phyloP scores from a whole-genome alignment of 352 stramenopile genomes.

The Phytophthora palmivora region DNA sequence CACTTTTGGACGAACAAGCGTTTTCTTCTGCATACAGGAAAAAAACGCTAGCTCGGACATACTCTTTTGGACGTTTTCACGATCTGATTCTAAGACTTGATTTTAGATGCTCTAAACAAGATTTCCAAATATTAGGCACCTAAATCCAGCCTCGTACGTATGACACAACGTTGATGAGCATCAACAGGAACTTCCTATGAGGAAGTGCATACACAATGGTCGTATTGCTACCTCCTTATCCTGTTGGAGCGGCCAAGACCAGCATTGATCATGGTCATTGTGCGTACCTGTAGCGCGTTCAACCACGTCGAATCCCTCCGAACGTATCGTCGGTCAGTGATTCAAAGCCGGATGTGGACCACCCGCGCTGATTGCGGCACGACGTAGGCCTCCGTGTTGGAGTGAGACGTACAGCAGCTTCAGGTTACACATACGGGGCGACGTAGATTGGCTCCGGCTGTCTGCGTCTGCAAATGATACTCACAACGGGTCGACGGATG shows the following conservation, averaged over 20 bases:
- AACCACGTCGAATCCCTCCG: constrained; percentile 23
- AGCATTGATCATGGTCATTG: constrained; percentile 9
- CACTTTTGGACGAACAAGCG: no score
- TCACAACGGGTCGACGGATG: constrained; percentile 16
- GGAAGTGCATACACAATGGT: not conserved
- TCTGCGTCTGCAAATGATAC: constrained; percentile 14
- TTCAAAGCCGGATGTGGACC: constrained; percentile 24
- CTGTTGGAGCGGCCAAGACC: constrained; percentile 4
- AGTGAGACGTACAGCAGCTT: constrained; percentile 6
- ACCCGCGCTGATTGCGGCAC: constrained; percentile 24
- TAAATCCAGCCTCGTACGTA: constrained; percentile 8
- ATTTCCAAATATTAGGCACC: constrained; percentile 19
- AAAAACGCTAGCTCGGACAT: no score
- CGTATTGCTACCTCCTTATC: constrained; percentile 4
- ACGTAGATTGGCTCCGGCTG: constrained; percentile 24
- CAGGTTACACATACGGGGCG: constrained; percentile 11
- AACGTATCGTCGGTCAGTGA: constrained; percentile 22
- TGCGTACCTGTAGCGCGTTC: constrained; percentile 26
- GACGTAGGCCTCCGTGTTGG: not conserved
- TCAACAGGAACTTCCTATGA: no score
- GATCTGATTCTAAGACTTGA: constrained; percentile 1
- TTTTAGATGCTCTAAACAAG: constrained; percentile 22
- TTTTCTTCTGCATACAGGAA: no score
- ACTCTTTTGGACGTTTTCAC: no score
- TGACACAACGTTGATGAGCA: constrained; percentile 15